These are phyloP conservation scores for Cicer chorassanicum DNA, from an alignment of 306 rosid genomes.

Conservation along the genomic window DNA sequence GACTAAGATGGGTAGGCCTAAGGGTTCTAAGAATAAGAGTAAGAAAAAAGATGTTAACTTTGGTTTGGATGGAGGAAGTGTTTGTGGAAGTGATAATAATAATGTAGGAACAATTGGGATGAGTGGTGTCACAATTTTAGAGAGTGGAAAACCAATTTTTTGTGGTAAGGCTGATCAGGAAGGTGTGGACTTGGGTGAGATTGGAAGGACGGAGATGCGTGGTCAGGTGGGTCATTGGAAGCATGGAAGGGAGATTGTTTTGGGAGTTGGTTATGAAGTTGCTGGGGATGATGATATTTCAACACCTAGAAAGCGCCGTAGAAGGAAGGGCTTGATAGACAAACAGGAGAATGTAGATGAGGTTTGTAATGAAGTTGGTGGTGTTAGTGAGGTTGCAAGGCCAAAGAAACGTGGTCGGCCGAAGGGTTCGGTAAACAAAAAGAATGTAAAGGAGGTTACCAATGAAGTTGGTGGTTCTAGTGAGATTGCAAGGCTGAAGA, in stretches of 20 bases:
- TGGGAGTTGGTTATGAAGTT: slow-evolving; percentile 33
- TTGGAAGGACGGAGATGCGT: slow-evolving; percentile 38
- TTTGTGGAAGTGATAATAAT: slow-evolving; percentile 18
- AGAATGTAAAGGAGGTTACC: not conserved
- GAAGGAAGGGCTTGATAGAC: slow-evolving; percentile 46
- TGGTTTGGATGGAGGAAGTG: slow-evolving; percentile 6
- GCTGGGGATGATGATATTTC: not conserved
- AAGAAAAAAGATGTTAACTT: slow-evolving; percentile 23
- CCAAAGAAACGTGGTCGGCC: slow-evolving; percentile 14
- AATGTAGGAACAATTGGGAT: slow-evolving; percentile 16
- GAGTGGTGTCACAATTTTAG: slow-evolving; percentile 11
- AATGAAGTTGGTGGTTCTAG: not conserved
- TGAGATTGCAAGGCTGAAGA: slow-evolving; percentile 37
- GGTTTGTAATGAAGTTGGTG: slow-evolving; percentile 30
- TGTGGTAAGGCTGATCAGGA: slow-evolving; percentile 30
- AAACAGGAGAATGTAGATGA: slow-evolving; percentile 21
- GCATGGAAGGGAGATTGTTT: not conserved
- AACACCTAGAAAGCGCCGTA: slow-evolving; percentile 23
- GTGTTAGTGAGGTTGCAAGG: not conserved
- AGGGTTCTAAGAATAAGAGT: slow-evolving; percentile 46
- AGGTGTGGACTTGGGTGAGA: slow-evolving; percentile 35
- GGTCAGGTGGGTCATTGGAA: slow-evolving; percentile 47
- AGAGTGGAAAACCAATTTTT: slow-evolving; percentile 35
- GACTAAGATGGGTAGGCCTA: slow-evolving; percentile 50
- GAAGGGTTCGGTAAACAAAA: slow-evolving; percentile 47